Evolutionary conservation across 1,284 basidiomycete genomes (phyloP).

Genomic region (Exsudoporus floridanus): DNA sequence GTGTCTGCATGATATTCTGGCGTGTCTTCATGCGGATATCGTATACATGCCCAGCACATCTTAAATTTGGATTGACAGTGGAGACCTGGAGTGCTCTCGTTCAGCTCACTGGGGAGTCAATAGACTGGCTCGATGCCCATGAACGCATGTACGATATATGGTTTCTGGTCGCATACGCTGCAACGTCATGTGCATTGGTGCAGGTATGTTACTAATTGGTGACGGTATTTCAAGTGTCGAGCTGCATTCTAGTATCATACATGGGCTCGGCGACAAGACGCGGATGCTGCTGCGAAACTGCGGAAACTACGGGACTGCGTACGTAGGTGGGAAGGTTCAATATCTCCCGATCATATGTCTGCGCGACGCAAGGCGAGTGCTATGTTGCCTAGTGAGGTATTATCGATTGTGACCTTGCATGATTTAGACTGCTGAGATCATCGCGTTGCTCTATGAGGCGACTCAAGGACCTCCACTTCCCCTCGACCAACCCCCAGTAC

Average conservation of each 20-base stretch:
- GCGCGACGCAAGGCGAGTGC: constrained; percentile 77
- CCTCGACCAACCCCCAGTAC: constrained; percentile 53
- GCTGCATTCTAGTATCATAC: constrained; percentile 74
- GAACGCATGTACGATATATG: constrained; percentile 84
- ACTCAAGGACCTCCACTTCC: constrained; percentile 69
- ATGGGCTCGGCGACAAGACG: constrained; percentile 82
- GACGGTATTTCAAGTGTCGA: constrained; percentile 6
- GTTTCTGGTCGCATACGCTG: constrained; percentile 82
- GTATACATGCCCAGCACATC: constrained; percentile 80
- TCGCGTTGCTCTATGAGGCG: constrained; percentile 87
- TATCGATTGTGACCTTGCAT: constrained; percentile 19
- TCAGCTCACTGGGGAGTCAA: constrained; percentile 70
- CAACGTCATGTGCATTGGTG: constrained; percentile 87
- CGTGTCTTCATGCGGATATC: constrained; percentile 94
- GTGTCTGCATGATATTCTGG: constrained; percentile 89
- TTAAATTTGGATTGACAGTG: constrained; percentile 80
- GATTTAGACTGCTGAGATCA: constrained; percentile 85
- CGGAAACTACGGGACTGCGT: constrained; percentile 81
- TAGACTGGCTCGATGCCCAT: constrained; percentile 87
- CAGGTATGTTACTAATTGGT: constrained; percentile 58
- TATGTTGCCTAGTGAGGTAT: constrained; percentile 21
- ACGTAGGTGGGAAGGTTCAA: constrained; percentile 76
- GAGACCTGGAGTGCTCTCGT: constrained; percentile 79
- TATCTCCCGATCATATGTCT: constrained; percentile 86
- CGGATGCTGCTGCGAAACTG: constrained; percentile 70